Evolutionary conservation across 2,329 filamentous ascomycete species (phyloP), one percentile per base, ranked within the genome.

Genomic region (Phaeophleospora eucalypticola): DNA sequence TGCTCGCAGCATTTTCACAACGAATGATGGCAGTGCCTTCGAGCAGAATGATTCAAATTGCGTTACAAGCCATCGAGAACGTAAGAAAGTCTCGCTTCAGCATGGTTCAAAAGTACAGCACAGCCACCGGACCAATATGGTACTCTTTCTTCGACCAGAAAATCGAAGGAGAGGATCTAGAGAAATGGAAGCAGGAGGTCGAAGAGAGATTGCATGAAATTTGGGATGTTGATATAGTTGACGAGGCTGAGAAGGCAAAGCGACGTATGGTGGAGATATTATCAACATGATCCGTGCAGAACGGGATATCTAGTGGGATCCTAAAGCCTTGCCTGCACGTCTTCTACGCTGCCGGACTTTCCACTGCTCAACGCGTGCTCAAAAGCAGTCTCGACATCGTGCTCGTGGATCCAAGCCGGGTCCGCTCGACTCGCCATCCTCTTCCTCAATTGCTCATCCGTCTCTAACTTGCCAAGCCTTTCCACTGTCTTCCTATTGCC

Each of bases 371-470:
- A n/a, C 15, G n/a, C n/a, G n/a, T n/a, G n/a, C n/a, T n/a, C 34
- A 32, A 44, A 44, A 21, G 17, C 19, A 4, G n/a, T 16, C 33
- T 55, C 53, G 4, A 64, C 57, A 56, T 64, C 57, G 52, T 64
- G 53, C 43, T 64, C 61, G 42, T 64, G 58, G 17, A 63, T 52
- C 60, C 60, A 64, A 10, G 19, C 46, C 12, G 49, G 45, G 48
- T 59, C 53, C 3, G 49, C 49, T 20, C 60, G 42, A 17, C 35
- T 48, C 37, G n/a, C 43, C 46, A 61, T 53, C 38, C 58, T 55
- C 29, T 32, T 43, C 20, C 54, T 52, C 21, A 62, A 43, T 41
- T 62, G 42, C n/a, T 54, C 57, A 47, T 61, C 58, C 4, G 43
- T 57, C 35, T 60, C 57, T 8, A 19, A 10, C 16, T 51, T 54